Evolutionary conservation across 768 basidiomycete species (phyloP).

Genomic region (Russula foetens): DNA sequence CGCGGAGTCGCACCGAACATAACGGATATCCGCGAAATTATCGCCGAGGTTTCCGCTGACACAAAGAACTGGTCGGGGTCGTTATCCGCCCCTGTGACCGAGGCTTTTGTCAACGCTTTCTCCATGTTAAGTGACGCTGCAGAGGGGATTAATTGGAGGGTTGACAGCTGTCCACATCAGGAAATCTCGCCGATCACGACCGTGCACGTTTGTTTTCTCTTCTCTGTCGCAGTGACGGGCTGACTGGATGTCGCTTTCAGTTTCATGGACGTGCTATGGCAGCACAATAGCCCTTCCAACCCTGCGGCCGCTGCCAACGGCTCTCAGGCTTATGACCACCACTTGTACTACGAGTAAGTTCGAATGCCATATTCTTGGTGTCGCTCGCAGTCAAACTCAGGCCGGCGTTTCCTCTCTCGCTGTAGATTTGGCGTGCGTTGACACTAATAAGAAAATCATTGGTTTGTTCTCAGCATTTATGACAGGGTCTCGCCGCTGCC

Average conservation of each 20-base stretch:
- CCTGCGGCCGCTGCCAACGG: constrained; percentile 62
- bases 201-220: not conserved
- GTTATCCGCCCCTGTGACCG: not conserved
- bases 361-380: not conserved
- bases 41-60: not conserved
- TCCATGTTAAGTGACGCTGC: constrained; percentile 1
- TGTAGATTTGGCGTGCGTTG: constrained; percentile 49
- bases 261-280: constrained; percentile 81
- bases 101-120: constrained; percentile 4
- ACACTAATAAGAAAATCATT: not conserved
- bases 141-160: not conserved
- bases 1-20: not conserved
- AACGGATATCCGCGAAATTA: not conserved
- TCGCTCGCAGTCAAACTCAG: not conserved
- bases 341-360: constrained; percentile 65
- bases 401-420: not conserved
- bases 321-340: constrained; percentile 70
- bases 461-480: not conserved
- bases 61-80: not conserved
- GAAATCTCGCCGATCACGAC: constrained; percentile 2
- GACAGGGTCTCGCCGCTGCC: constrained; percentile 60
- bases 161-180: not conserved
- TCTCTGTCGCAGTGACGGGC: not conserved
- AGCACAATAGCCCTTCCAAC: constrained; percentile 58
- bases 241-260: constrained; percentile 28